Percentiles rank a stretch among this genome's conserved stretches.
phyloP scores from a whole-genome alignment of 495 filamentous ascomycete species.

The Acidiella bohemica region DNA sequence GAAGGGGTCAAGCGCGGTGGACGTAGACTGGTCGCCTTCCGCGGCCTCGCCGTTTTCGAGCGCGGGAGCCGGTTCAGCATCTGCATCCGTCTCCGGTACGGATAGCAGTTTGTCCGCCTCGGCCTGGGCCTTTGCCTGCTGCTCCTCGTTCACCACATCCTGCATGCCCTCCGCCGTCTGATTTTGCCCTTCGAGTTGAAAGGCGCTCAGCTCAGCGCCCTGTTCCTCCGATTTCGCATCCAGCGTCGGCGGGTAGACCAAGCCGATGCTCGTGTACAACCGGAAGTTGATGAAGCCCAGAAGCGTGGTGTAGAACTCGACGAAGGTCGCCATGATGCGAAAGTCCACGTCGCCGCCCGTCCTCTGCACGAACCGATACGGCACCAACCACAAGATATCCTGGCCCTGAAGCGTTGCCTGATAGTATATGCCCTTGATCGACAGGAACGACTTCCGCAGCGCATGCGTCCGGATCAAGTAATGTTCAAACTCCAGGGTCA shows the following conservation, averaged over 20 bases:
- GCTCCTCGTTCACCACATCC: conserved; percentile 17
- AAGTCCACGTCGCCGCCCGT: conserved; percentile 91
- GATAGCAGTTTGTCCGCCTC: conserved; percentile 28
- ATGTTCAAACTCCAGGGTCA: conserved; percentile 91
- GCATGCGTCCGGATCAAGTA: conserved; percentile 85
- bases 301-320: conserved; percentile 95
- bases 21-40: too few relatives aligned
- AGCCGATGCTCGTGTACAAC: conserved; percentile 75
- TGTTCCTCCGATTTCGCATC: conserved; percentile 73
- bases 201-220: conserved; percentile 82
- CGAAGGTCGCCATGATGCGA: conserved; percentile 96
- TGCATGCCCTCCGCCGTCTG: conserved; percentile 32
- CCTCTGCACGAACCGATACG: conserved; percentile 90
- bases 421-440: conserved; percentile 99
- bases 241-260: conserved; percentile 92
- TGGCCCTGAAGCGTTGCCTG: conserved; percentile 98
- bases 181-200: conserved; percentile 70
- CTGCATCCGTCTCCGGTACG: conserved; percentile 24
- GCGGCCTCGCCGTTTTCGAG: background rate
- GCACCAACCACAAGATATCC: conserved; percentile 92
- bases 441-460: conserved; percentile 87
- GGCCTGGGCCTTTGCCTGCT: conserved; percentile 24
- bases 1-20: conserved; percentile 71
- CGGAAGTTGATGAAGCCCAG: conserved; percentile 91
- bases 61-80: background rate